These are phyloP conservation scores for Aspergillus thermomutatus DNA, from an alignment of 2,329 filamentous ascomycete species.

Conservation along the genomic window DNA sequence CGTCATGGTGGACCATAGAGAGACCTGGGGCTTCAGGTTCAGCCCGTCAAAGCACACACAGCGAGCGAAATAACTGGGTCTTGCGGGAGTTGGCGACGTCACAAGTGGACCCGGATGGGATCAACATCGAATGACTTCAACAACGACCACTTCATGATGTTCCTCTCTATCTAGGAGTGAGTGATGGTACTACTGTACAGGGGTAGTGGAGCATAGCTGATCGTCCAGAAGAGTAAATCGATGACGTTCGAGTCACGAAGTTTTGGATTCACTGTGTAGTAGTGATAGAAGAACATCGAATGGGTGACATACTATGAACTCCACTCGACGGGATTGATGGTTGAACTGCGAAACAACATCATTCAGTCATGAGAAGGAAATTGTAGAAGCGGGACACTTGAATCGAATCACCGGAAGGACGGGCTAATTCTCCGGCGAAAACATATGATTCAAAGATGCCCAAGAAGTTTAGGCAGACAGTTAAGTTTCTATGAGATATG, in stretches of 20 bases:
- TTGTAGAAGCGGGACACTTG: neutral
- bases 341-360: neutral
- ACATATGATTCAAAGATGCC: neutral
- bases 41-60: neutral
- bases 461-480: neutral
- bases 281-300: neutral
- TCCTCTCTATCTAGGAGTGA: neutral
- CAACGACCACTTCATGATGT: neutral
- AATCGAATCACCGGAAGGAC: neutral
- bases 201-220: too few relatives aligned
- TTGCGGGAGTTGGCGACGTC: slow-evolving; percentile 1
- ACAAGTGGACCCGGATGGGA: neutral
- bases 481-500: neutral
- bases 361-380: neutral
- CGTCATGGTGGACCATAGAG: neutral
- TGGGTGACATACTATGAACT: neutral
- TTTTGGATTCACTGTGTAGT: neutral
- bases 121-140: neutral
- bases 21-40: neutral
- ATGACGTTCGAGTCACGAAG: neutral
- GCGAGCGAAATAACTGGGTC: neutral
- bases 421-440: neutral
- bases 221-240: neutral
- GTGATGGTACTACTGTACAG: too few relatives aligned
- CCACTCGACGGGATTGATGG: neutral